A percentile compares a stretch with the other conserved stretches of the same genome.
phyloP scores from a whole-genome alignment of 768 basidiomycete genomes.

The Xerocomus brunneocitrinus region DNA sequence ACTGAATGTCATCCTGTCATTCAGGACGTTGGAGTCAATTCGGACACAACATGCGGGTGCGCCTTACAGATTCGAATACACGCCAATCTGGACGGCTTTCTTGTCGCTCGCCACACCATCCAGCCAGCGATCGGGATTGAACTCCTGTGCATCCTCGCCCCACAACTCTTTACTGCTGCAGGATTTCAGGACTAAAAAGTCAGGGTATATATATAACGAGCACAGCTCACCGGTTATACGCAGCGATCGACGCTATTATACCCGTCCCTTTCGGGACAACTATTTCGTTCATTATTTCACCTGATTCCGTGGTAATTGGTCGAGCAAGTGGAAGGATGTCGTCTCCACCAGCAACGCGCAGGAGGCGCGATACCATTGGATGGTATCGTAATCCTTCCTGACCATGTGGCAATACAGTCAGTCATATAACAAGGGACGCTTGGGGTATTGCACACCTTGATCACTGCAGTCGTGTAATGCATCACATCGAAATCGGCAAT shows the following conservation, averaged over 20 bases:
- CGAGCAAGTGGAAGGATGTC: constrained; percentile 53
- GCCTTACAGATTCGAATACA: constrained; percentile 28
- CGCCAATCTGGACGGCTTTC: constrained; percentile 21
- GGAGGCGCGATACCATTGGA: constrained; percentile 48
- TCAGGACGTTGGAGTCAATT: background rate
- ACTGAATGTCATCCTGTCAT: constrained; percentile 28
- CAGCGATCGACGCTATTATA: constrained; percentile 39
- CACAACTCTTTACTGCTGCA: constrained; percentile 27
- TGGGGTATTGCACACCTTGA: constrained; percentile 19
- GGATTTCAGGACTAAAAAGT: background rate
- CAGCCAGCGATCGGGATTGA: constrained; percentile 30
- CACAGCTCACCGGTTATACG: background rate
- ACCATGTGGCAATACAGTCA: background rate
- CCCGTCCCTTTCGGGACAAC: constrained; percentile 49
- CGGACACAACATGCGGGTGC: background rate
- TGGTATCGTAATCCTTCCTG: constrained; percentile 40
- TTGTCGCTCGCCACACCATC: constrained; percentile 14
- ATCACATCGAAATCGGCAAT: constrained; percentile 47
- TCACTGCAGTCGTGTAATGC: constrained; percentile 36
- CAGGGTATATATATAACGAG: background rate
- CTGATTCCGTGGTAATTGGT: constrained; percentile 45
- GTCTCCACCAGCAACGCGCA: constrained; percentile 47
- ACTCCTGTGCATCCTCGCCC: constrained; percentile 30
- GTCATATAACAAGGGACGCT: background rate
- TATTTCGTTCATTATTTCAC: constrained; percentile 39